Percentiles rank a stretch among this genome's conserved stretches.
Conservation (phyloP, 768 basidiomycete species). For the Auriscalpium orientale region DNA sequence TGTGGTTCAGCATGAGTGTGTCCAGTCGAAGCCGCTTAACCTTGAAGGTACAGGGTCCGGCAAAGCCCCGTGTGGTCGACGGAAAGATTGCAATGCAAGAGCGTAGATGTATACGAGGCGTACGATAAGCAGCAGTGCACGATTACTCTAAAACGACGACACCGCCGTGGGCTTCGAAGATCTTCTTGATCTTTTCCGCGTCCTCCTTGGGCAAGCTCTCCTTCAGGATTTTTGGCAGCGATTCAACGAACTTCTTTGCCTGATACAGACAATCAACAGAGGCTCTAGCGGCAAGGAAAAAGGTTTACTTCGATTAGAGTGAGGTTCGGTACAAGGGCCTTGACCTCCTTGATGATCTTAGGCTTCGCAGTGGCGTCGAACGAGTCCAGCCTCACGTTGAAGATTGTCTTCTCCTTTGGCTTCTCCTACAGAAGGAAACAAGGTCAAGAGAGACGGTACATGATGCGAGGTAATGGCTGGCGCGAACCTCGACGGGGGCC, state of each 20-base stretch:
- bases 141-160: conserved; percentile 73
- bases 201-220: conserved; percentile 96
- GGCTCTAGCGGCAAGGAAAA: neutral
- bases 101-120: no score
- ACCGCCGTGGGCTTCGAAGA: conserved; percentile 85
- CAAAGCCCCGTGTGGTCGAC: no score
- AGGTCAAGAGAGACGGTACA: neutral
- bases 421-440: conserved; percentile 53
- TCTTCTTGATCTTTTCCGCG: conserved; percentile 90
- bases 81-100: no score
- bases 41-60: no score
- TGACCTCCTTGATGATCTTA: conserved; percentile 97
- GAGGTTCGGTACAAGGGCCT: conserved; percentile 90
- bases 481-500: conserved; percentile 45
- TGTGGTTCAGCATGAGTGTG: no score
- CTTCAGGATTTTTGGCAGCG: conserved; percentile 85
- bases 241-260: conserved; percentile 99
- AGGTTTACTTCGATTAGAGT: conserved; percentile 88
- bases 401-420: conserved; percentile 97
- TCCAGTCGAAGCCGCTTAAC: no score
- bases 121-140: no score
- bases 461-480: neutral
- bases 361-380: conserved; percentile 90
- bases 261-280: conserved; percentile 25
- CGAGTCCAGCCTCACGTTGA: conserved; percentile 90